Base-by-base conservation (phyloP, 139 green algal species). In the Chlamydomonas asymmetrica region DNA sequence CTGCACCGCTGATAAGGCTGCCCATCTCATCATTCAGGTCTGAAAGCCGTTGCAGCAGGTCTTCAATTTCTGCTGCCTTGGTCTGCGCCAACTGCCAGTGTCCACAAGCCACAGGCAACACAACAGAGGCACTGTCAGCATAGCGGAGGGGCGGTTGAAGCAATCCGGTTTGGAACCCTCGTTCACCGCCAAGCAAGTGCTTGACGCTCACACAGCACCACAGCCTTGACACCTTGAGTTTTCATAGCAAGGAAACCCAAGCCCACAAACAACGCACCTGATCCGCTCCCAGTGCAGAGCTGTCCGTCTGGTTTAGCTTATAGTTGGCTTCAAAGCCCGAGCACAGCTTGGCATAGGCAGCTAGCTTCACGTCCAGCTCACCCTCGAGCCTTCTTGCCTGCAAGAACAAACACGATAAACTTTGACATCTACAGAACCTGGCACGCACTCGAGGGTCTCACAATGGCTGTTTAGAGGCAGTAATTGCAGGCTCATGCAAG, bases 351-450 rank as follows among this genome's bases (percentile, higher is more conserved):
- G 88, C 85, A 74, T 92, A 97, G 0, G 91, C 87, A n/a, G 90
- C 89, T 3, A 98, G 78, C 83, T 97, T 97, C 0, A 94, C 85
- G 62, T 98, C 95, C 20, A 98, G 61, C 66, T 97, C 95, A 4
- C 90, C 88, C 73, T 98, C 95, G 31, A 98, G 82, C 74, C 92
- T 94, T 6, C 94, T 80, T 0, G 95, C 95, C 88, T 98, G 81
- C 54, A 66, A 38, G 20, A 5, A 52, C 35, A 68, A n/a, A n/a
- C 4, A 23, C 5, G 16, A 66, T 37, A 57, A 39, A 60, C 23
- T 56, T 16, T 43, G 40, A 16, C 25, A 8, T 61, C 32, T n/a
- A 72, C 25, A 57, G 27, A 68, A 69, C 70, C 56, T 48, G 68
- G 35, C 52, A 35, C 37, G 32, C 9, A 7, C 25, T 8, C 20